Percentiles rank a stretch among this genome's conserved stretches.
phyloP scores from a whole-genome alignment of 2,329 filamentous ascomycete genomes.

The Fusarium albosuccineum region DNA sequence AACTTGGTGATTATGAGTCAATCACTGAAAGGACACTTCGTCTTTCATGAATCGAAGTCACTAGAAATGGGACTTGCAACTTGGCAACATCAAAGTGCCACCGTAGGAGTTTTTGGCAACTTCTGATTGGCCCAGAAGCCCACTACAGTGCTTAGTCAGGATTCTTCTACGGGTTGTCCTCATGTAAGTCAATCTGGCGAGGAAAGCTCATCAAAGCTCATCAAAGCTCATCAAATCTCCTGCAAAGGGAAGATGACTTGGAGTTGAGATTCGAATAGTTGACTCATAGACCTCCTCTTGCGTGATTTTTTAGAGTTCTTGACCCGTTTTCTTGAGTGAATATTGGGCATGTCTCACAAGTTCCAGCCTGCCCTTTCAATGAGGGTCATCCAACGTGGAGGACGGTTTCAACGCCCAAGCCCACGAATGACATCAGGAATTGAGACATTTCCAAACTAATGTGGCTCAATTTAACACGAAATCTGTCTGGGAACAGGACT shows the following conservation, averaged over 20 bases:
- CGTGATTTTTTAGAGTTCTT: background rate
- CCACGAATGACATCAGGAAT: constrained; percentile 15
- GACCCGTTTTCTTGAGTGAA: background rate
- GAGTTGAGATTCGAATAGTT: background rate
- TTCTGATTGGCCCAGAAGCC: constrained; percentile 34
- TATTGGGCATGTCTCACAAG: constrained; percentile 36
- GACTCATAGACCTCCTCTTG: background rate
- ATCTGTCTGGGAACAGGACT: constrained; percentile 2
- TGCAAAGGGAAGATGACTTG: background rate
- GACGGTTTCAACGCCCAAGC: constrained; percentile 17
- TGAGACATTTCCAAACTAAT: constrained; percentile 12
- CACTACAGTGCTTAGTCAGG: constrained; percentile 33
- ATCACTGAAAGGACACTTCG: constrained; percentile 44
- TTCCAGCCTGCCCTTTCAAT: constrained; percentile 26
- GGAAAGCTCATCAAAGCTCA: background rate
- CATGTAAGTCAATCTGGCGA: constrained; percentile 22
- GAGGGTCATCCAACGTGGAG: constrained; percentile 14
- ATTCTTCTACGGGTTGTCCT: background rate
- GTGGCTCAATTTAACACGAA: background rate
- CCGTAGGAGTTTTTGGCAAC: constrained; percentile 36
- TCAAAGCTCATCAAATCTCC: constrained; percentile 6
- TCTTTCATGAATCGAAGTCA: constrained; percentile 42
- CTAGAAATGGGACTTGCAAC: constrained; percentile 45
- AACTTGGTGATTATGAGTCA: constrained; percentile 39
- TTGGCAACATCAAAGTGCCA: constrained; percentile 43